Evolutionary conservation across 164 flowering plant genomes (phyloP).

Genomic region (Brasenia schreberi): DNA sequence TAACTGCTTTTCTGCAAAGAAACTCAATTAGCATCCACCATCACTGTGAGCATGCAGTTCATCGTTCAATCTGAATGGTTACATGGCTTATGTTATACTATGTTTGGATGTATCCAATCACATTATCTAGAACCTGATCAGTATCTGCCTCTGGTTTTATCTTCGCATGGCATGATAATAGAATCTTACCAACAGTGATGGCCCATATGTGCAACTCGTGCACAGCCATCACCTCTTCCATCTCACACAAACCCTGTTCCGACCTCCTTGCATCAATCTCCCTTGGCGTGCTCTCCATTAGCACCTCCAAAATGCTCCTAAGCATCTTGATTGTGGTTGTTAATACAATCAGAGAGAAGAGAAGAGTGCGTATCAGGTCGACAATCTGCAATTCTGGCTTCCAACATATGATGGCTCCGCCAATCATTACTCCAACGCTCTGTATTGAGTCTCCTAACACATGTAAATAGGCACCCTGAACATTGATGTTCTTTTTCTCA

Average conservation of each 20-base stretch:
- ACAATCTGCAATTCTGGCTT: conserved; percentile 13
- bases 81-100: conserved; percentile 17
- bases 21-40: too few relatives aligned
- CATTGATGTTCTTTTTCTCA: conserved; percentile 8
- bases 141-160: conserved; percentile 9
- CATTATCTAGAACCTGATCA: conserved; percentile 10
- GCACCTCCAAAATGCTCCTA: conserved; percentile 8
- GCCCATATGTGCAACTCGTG: conserved; percentile 18
- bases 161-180: conserved; percentile 18
- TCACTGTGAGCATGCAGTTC: not conserved
- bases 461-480: conserved; percentile 17
- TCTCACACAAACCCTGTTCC: conserved; percentile 9
- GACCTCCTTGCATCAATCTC: conserved; percentile 13
- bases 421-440: conserved; percentile 8
- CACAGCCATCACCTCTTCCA: conserved; percentile 15
- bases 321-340: conserved; percentile 11
- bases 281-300: conserved; percentile 19
- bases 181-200: conserved; percentile 14
- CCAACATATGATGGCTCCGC: conserved; percentile 16
- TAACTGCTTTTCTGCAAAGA: too few relatives aligned
- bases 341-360: conserved; percentile 16
- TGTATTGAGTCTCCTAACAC: conserved; percentile 16
- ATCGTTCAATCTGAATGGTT: conserved; percentile 15
- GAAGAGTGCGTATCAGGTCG: conserved; percentile 16
- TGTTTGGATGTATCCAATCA: conserved; percentile 7